phyloP scores from a whole-genome alignment of 2,329 filamentous ascomycete species.

The Aspergillus pseudoterreus region DNA sequence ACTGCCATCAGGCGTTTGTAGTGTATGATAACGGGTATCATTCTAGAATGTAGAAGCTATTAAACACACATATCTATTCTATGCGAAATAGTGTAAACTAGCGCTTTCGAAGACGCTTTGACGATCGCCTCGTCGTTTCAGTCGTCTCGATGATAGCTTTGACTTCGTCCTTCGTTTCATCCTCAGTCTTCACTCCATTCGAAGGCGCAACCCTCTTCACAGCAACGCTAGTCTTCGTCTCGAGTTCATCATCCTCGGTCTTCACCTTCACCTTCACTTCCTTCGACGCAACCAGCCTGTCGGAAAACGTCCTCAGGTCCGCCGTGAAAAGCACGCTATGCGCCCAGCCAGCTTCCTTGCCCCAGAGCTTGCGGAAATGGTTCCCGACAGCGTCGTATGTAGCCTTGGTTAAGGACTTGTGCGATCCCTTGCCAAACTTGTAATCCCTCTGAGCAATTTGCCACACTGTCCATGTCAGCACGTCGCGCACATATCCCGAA shows the following conservation, averaged over 20 bases:
- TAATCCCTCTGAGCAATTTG: constrained; percentile 97
- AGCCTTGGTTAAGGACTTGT: constrained; percentile 80
- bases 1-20: too few relatives aligned
- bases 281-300: constrained; percentile 48
- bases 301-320: constrained; percentile 80
- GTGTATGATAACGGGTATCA: too few relatives aligned
- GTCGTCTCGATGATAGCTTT: constrained; percentile 19
- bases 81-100: not conserved
- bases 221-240: constrained; percentile 13
- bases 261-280: constrained; percentile 27
- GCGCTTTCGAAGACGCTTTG: constrained; percentile 27
- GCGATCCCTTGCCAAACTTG: constrained; percentile 77
- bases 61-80: not conserved
- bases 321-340: constrained; percentile 96
- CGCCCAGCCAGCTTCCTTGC: constrained; percentile 91
- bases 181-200: constrained; percentile 16
- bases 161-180: constrained; percentile 14
- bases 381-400: constrained; percentile 89
- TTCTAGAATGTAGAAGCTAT: not conserved
- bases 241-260: constrained; percentile 25
- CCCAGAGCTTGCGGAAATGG: constrained; percentile 87
- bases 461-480: constrained; percentile 62
- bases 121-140: constrained; percentile 23
- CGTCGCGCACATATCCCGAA: not conserved
- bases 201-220: constrained; percentile 24